Base-by-base conservation (phyloP, 2,329 filamentous ascomycete species). In the Ophioceras dolichostomum region DNA sequence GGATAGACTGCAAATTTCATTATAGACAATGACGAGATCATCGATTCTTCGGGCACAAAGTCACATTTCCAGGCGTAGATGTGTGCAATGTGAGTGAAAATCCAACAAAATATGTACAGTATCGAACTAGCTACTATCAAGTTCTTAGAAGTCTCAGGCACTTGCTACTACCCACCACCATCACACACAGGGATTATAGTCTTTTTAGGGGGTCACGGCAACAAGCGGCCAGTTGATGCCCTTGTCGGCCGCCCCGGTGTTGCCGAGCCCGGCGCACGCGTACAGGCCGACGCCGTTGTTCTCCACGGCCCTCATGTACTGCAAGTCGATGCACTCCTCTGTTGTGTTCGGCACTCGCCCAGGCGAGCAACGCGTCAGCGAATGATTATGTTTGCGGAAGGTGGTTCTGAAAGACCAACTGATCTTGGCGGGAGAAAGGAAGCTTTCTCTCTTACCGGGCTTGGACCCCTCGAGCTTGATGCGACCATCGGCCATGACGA, bases 261-360 rank as follows among this genome's bases (percentile, higher is more conserved):
- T 59, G 10, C 56, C 58, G 16, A 62, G 43, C 1, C 59, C 59
- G 0, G 57, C 58, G 32, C 59, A 62, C 37, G 38, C 51, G 41
- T 59, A 61, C 22, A 62, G 47, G 17, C 59, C 59, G 21, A 62
- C 58, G 0, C 56, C 53, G 49, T 62, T 62, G 49, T 60, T 60
- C 34, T 51, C 51, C n/a, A 52, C 55, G 13, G 59, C 59, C 8
- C 55, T 44, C 57, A 61, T 59, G 48, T 56, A 61, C 42, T 59
- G 55, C 31, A 62, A 55, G 40, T 62, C 59, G 43, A 62, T 44
- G 41, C 59, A 62, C 39, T 61, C 49, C 46, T 59, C 57, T 60
- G 39, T 40, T 28, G 39, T 30, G 7, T 30, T 14, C 7, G 28
- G 10, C 28, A 30, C 6, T 6, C 8, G 7, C 28, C 10, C 28